Conservation (phyloP, 305 asterid genomes). For the Stenogyne calaminthoides region DNA sequence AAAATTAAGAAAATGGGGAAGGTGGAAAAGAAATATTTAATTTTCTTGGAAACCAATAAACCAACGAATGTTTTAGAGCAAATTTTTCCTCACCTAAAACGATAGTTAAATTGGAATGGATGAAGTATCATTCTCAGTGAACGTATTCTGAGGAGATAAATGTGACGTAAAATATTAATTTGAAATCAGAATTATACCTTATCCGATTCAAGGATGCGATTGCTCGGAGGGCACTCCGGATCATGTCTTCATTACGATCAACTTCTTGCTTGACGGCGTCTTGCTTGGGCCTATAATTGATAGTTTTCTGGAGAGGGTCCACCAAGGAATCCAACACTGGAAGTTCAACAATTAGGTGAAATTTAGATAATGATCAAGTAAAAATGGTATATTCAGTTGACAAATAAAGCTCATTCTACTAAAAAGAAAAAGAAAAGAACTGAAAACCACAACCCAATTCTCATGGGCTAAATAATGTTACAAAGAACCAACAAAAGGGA, state of each 20-base stretch:
- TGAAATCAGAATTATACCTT: conserved; percentile 49
- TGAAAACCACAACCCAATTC: no score
- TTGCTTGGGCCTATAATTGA: conserved; percentile 84
- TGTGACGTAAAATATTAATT: background rate
- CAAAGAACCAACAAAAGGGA: no score
- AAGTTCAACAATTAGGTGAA: conserved; percentile 28
- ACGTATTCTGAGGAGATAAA: background rate
- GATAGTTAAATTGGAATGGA: no score
- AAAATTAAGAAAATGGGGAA: no score
- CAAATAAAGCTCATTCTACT: no score
- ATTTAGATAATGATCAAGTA: conserved; percentile 4
- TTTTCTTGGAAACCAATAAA: no score
- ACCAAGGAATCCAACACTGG: conserved; percentile 95
- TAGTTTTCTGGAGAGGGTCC: conserved; percentile 90
- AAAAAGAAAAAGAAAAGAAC: no score
- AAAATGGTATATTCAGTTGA: no score
- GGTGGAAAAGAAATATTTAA: no score
- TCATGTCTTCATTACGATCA: conserved; percentile 98
- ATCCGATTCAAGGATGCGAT: conserved; percentile 92
- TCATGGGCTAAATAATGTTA: no score
- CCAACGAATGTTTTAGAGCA: no score
- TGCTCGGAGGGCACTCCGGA: conserved; percentile 91
- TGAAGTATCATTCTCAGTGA: background rate
- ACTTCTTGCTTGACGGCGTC: conserved; percentile 99
- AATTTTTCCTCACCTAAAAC: no score